Evolutionary conservation across 2,329 filamentous ascomycete genomes (phyloP), one percentile per base, ranked within the genome.

Genomic region (Dothistroma septosporum): DNA sequence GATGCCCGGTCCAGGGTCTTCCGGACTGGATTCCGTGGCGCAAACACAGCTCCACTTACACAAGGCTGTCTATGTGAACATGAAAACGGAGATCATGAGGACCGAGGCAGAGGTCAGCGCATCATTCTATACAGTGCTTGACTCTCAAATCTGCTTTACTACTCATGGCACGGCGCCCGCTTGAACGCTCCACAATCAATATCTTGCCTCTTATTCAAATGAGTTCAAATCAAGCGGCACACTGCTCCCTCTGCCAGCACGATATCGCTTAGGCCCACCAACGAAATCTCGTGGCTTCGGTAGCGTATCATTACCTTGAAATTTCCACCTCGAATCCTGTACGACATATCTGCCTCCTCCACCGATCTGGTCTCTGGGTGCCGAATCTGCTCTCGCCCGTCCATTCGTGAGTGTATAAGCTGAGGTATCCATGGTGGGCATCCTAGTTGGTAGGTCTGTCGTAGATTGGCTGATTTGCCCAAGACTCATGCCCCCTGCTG

Each of bases 231-330:
- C 91, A 69, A 97, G 79, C 32, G 94, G 94, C 67, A 97, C 92
- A 79, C 90, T 97, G 77, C 92, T 97, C 33, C 92, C 93, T 72
- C 93, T 85, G 9, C 94, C 94, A 37, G 94, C 94, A 64, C 93
- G 83, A 76, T 97, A 99, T 73, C 85, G 86, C 74, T 89, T 92
- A 21, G 83, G 78, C 3, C 85, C 86, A n/a, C 88, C 89, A 1
- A 81, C 77, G 72, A 95, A 97, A 1, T 89, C 86, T 70, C 93
- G 83, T 22, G 93, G 93, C 69, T 92, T 93, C 0, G 94, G 93
- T 52, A 97, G 82, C 68, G 90, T 82, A 37, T 82, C 84, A 69
- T 97, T 93, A 52, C 88, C 85, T 68, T 93, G 89, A 72, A 97
- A 99, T 65, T 87, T 89, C 87, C 92, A 99, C 67, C 93, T 83